Base-by-base conservation (phyloP, 805 yeast species). In the Yueomyces sinensis region DNA sequence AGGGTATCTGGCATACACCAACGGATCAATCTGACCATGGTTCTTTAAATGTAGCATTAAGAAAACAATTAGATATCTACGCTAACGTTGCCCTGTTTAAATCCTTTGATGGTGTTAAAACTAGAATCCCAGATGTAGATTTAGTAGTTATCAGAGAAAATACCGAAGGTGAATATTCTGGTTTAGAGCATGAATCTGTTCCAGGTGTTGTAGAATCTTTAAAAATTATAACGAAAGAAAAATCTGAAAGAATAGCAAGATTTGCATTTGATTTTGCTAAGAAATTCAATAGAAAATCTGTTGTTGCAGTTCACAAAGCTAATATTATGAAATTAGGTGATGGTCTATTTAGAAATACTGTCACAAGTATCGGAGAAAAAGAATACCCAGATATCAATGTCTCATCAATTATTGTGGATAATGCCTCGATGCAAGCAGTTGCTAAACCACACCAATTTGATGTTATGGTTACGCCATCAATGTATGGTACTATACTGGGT, bases 121-220 rank as follows among this genome's bases (percentile, higher is more conserved):
- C 94, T 41, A 83, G 87, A 62, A 73, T 86, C 57, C 72, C 79
- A 42, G 86, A 82, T 47, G 82, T 89, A 45, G 95, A 87, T 66
- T 73, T 89, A 56, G 95, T 89, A 27, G 70, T 91, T 53, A 87
- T 91, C 62, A 86, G 98, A 74, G 98, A 91, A 70, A 91, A 91
- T 76, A 89, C 98, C 46, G 97, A 91, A 66, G 98, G 98, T 71
- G 98, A 89, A 68, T 89, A 89, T 70, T 87, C 97, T 34, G 97
- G 97, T 54, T 72, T 91, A 54, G 98, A 89, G 72, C 97, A 91
- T 67, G 91, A 81, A 63, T 82, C 95, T 32, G 91, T 83, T 52
- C 94, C 94, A 46, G 97, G 95, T 64, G 95, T 89, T 45, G 97
- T 91, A 46, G 97, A 89, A 71, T 82, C 95, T 29, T 70, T 87